These are phyloP conservation scores for Yamagishiella unicocca DNA, from an alignment of 139 green algal species.

Conservation along the genomic window DNA sequence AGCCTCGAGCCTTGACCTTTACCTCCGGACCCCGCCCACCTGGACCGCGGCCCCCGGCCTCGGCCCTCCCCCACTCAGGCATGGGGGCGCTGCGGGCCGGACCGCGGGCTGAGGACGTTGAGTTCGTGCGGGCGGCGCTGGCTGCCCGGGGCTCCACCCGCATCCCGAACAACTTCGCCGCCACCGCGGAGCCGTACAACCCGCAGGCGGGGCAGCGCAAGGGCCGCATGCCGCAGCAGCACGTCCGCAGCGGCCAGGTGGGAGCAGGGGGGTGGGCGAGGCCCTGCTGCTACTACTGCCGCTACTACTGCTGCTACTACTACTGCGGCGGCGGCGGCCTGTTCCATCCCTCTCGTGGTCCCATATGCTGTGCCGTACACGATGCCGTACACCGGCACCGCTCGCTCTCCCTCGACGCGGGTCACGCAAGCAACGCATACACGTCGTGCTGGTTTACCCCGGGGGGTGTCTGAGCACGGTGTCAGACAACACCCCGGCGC, in stretches of 20 bases:
- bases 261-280: too few relatives aligned
- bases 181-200: slow-evolving; percentile 71
- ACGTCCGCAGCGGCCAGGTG: slow-evolving; percentile 47
- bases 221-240: slow-evolving; percentile 50
- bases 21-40: not conserved
- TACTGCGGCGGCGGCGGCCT: too few relatives aligned
- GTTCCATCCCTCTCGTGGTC: too few relatives aligned
- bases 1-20: not conserved
- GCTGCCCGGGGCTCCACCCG: slow-evolving; percentile 46
- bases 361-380: too few relatives aligned
- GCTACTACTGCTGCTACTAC: too few relatives aligned
- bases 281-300: too few relatives aligned
- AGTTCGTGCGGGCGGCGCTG: slow-evolving; percentile 58
- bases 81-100: slow-evolving; percentile 40
- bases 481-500: too few relatives aligned
- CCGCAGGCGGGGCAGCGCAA: slow-evolving; percentile 25
- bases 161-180: slow-evolving; percentile 84
- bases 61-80: not conserved
- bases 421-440: too few relatives aligned
- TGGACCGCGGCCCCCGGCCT: not conserved
- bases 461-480: too few relatives aligned
- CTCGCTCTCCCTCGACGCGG: too few relatives aligned
- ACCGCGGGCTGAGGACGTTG: slow-evolving; percentile 55
- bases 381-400: too few relatives aligned
- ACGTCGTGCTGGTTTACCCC: too few relatives aligned